These are phyloP conservation scores for Starmerella floricola DNA, from an alignment of 805 yeast genomes.

Conservation along the genomic window DNA sequence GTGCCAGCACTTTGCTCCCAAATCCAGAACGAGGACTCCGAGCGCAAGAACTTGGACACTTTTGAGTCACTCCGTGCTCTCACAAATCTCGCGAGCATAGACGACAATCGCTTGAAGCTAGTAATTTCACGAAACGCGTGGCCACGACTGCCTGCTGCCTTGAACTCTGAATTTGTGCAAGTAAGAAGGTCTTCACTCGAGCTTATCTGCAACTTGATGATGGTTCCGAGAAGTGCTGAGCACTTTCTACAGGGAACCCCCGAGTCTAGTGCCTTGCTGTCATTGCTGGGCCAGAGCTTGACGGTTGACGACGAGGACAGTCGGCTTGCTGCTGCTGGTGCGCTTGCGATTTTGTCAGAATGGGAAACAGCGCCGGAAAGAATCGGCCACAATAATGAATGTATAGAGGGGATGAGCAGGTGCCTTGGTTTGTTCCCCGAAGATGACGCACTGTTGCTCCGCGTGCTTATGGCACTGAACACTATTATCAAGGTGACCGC, in stretches of 20 bases:
- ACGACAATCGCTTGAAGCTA: slow-evolving; percentile 33
- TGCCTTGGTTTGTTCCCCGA: slow-evolving; percentile 20
- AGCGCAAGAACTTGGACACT: slow-evolving; percentile 29
- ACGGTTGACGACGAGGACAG: slow-evolving; percentile 27
- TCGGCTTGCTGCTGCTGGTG: slow-evolving; percentile 32
- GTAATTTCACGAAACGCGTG: slow-evolving; percentile 34
- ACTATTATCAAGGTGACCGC: slow-evolving; percentile 19
- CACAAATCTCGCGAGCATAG: slow-evolving; percentile 50
- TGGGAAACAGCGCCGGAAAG: slow-evolving; percentile 29
- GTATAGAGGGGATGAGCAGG: slow-evolving; percentile 21
- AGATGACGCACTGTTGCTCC: slow-evolving; percentile 23
- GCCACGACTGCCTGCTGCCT: slow-evolving; percentile 35
- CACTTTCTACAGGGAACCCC: slow-evolving; percentile 27
- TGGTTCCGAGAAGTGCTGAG: slow-evolving; percentile 29
- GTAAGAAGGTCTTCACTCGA: slow-evolving; percentile 54
- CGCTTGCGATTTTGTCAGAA: slow-evolving; percentile 31
- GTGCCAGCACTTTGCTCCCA: slow-evolving; percentile 27
- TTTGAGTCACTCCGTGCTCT: slow-evolving; percentile 51
- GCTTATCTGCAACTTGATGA: slow-evolving; percentile 48
- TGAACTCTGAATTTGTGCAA: slow-evolving; percentile 36
- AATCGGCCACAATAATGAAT: slow-evolving; percentile 23
- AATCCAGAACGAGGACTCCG: slow-evolving; percentile 21
- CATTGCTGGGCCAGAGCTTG: slow-evolving; percentile 24
- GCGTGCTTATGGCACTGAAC: slow-evolving; percentile 24
- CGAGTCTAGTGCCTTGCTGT: slow-evolving; percentile 26